Conservation (phyloP, 495 filamentous ascomycete species). For the Aspergillus wentii region DNA sequence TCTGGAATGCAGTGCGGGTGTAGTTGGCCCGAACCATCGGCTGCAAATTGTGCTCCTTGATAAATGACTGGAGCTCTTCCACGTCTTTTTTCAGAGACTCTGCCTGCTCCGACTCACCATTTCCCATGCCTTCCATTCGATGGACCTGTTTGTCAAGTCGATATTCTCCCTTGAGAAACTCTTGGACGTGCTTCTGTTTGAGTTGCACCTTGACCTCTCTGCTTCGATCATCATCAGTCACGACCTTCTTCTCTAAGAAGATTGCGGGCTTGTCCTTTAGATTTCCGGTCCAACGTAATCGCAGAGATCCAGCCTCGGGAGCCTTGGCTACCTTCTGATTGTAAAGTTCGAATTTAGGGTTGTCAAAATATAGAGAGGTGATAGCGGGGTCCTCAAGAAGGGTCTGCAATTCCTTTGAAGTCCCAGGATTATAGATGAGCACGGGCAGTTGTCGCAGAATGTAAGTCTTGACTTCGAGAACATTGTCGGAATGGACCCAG, state of each 20-base stretch:
- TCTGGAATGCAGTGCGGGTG: constrained; percentile 92
- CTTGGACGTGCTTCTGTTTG: constrained; percentile 90
- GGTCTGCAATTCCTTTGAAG: constrained; percentile 71
- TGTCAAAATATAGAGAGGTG: constrained; percentile 95
- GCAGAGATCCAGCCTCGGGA: constrained; percentile 74
- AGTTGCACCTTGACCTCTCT: constrained; percentile 73
- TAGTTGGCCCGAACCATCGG: constrained; percentile 91
- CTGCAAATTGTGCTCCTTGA: constrained; percentile 70
- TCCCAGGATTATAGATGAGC: constrained; percentile 84
- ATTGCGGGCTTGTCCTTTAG: constrained; percentile 73
- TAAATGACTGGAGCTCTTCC: constrained; percentile 72
- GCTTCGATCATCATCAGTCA: constrained; percentile 68
- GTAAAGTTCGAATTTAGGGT: constrained; percentile 77
- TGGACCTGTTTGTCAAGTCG: constrained; percentile 85
- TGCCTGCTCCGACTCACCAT: constrained; percentile 55
- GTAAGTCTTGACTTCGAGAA: constrained; percentile 92
- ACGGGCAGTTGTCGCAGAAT: constrained; percentile 86
- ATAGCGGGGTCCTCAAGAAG: constrained; percentile 80
- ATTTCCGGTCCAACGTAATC: constrained; percentile 89
- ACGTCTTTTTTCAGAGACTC: constrained; percentile 62
- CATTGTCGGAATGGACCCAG: constrained; percentile 93
- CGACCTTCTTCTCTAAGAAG: constrained; percentile 81
- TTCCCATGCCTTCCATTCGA: constrained; percentile 68
- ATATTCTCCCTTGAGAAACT: constrained; percentile 82
- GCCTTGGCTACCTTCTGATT: constrained; percentile 73